Percentiles rank a stretch among this genome's conserved stretches.
phyloP scores from a whole-genome alignment of 805 yeast species.

The Candida suzukii region DNA sequence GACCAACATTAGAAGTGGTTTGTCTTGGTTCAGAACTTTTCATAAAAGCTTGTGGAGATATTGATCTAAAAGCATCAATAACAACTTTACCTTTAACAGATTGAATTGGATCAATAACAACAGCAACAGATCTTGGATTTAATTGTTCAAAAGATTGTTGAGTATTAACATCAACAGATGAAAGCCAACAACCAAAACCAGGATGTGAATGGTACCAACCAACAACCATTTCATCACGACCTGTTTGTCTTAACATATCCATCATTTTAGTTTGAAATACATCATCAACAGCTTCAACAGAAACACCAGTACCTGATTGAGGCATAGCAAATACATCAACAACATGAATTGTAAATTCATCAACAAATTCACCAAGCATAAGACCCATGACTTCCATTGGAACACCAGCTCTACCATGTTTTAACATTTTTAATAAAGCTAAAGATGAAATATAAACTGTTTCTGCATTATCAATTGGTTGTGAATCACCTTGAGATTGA shows the following conservation, averaged over 20 bases:
- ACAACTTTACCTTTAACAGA: conserved; percentile 98
- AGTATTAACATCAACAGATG: conserved; percentile 94
- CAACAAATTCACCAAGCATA: conserved; percentile 97
- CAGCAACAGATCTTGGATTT: conserved; percentile 95
- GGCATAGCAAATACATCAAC: conserved; percentile 99
- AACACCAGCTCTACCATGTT: conserved; percentile 91
- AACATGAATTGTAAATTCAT: conserved; percentile 94
- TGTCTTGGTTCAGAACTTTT: conserved; percentile 98
- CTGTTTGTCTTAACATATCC: conserved; percentile 99
- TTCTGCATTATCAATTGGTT: conserved; percentile 90
- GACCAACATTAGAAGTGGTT: conserved; percentile 92
- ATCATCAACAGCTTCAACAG: conserved; percentile 98
- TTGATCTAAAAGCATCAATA: conserved; percentile 95
- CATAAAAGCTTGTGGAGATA: conserved; percentile 81
- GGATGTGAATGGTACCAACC: conserved; percentile 99
- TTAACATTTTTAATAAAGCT: conserved; percentile 92
- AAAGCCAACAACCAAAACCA: conserved; percentile 99
- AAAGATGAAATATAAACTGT: conserved; percentile 94
- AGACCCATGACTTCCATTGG: conserved; percentile 90
- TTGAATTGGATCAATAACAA: conserved; percentile 97
- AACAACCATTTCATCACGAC: conserved; percentile 98
- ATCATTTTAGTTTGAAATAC: conserved; percentile 98
- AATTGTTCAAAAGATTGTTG: conserved; percentile 97
- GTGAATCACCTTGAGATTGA: conserved; percentile 45
- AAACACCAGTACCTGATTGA: conserved; percentile 92